Base-by-base conservation (phyloP, 495 filamentous ascomycete genomes). In the Aspergillus egyptiacus region DNA sequence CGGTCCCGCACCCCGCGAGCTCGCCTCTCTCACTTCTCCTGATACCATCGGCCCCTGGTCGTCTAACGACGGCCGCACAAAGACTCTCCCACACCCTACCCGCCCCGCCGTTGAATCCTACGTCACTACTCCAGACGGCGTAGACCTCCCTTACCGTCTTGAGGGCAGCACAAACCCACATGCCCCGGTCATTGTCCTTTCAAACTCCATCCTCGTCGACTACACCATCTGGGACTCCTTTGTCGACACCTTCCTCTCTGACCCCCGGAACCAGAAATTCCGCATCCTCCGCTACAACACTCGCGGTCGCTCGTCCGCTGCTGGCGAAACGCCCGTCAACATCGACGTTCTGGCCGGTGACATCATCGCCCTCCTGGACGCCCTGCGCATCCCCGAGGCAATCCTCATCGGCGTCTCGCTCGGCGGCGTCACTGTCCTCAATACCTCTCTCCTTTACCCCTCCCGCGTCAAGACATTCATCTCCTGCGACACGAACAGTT, bases 191-290 rank as follows among this genome's bases (percentile, higher is more conserved):
- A 75, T 93, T 23, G 78, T 86, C 27, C 81, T 87, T 46, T 76
- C 73, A 63, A 91, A 91, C 71, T 85, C 82, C 5, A 83, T 93
- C 42, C 78, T 93, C 0, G 82, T 82, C 3, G 76, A 79, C 9
- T 74, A 78, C 56, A 73, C 74, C 66, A 90, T 93, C 73, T 93
- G 87, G 87, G 82, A 90, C 56, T 69, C 68, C 13, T 82, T 91
- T 56, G 66, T 89, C 10, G 66, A 71, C 15, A 57, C 68, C 0
- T 79, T 85, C 67, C 73, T 85, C 48, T 67, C 84, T 25, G 71
- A 72, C 31, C 57, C 70, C 0, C 58, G 72, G 38, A 79, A 86
- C 34, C 75, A 77, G 27, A 75, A 78, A 32, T 84, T 86, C 63
- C 80, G 84, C 48, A 73, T 90, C 54, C 70, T 91, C 5, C 79